A percentile compares a stretch with the other conserved stretches of the same genome.
These are phyloP conservation scores for Alternaria tenuissima DNA, from an alignment of 2,329 filamentous ascomycete species.

Conservation along the genomic window DNA sequence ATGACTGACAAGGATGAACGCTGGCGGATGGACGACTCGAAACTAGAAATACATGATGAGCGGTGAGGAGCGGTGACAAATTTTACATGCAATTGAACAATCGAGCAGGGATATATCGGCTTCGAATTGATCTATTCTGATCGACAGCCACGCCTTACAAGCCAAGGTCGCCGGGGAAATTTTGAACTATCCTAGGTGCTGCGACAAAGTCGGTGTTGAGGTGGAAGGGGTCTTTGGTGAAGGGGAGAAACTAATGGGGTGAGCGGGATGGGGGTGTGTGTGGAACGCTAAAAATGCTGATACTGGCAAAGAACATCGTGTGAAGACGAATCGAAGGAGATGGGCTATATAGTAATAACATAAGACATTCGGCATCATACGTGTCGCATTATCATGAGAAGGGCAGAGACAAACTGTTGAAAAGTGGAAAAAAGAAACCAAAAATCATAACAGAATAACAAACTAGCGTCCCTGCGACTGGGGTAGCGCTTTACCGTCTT, in stretches of 20 bases:
- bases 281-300: constrained; percentile 7
- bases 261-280: constrained; percentile 16
- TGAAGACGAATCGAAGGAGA: constrained; percentile 9
- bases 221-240: constrained; percentile 7
- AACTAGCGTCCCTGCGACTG: constrained; percentile 7
- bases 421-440: constrained; percentile 4
- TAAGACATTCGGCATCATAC: constrained; percentile 22
- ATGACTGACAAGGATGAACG: background rate
- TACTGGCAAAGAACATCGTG: background rate
- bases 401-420: constrained; percentile 9
- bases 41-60: constrained; percentile 10
- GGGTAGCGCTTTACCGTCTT: constrained; percentile 10
- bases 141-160: constrained; percentile 19
- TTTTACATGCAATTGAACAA: background rate
- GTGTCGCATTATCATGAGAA: constrained; percentile 24
- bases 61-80: background rate
- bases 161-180: constrained; percentile 5
- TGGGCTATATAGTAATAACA: constrained; percentile 22
- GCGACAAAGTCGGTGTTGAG: background rate
- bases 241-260: constrained; percentile 15
- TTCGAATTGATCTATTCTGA: constrained; percentile 19
- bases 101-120: constrained; percentile 5
- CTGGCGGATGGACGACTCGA: background rate
- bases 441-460: constrained; percentile 6
- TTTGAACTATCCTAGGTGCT: constrained; percentile 14